Evolutionary conservation across 73 alveolate species (phyloP), one percentile per base, ranked within the genome.

Genomic region (Symbiodinium natans): DNA sequence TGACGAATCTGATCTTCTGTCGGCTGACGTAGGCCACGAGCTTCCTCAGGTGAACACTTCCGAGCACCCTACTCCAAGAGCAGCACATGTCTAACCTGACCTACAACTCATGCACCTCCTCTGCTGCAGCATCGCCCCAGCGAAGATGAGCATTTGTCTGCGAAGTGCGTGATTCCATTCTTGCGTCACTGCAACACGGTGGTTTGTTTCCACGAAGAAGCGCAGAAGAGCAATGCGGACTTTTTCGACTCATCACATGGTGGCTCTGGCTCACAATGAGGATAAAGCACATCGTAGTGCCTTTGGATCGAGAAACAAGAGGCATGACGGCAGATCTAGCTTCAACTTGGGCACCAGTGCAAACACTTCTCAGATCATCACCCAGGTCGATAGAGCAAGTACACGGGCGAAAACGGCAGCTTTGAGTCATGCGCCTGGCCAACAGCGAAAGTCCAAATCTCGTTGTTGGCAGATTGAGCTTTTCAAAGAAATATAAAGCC

Each of bases 331-430:
- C n/a, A n/a, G n/a, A n/a, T n/a, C n/a, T n/a, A n/a, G n/a, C n/a
- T n/a, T n/a, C n/a, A n/a, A n/a, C n/a, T n/a, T n/a, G n/a, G n/a
- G n/a, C n/a, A n/a, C n/a, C n/a, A n/a, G n/a, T n/a, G n/a, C n/a
- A n/a, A n/a, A n/a, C n/a, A n/a, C n/a, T n/a, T 5, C 97, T 71
- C 1, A 42, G 89, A 5, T 15, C 56, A 31, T 34, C 4, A n/a
- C 97, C 97, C 97, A 4, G 97, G 97, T 29, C 97, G 97, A 29
- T 90, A 90, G 56, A 90, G 97, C 87, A 90, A 42, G 77, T 90
- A 27, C 77, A 90, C 56, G 7, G 97, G 97, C 46, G 46, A 10
- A 82, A 68, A 90, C 25, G 97, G 97, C 25, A 71, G n/a, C 7
- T 52, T 90, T 1, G 97, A 41, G 38, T 90, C 97, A 36, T 90